Percentiles rank a stretch among this genome's conserved stretches.
Conservation (phyloP, 2,329 filamentous ascomycete species). For the Monilinia vaccinii-corymbosi region DNA sequence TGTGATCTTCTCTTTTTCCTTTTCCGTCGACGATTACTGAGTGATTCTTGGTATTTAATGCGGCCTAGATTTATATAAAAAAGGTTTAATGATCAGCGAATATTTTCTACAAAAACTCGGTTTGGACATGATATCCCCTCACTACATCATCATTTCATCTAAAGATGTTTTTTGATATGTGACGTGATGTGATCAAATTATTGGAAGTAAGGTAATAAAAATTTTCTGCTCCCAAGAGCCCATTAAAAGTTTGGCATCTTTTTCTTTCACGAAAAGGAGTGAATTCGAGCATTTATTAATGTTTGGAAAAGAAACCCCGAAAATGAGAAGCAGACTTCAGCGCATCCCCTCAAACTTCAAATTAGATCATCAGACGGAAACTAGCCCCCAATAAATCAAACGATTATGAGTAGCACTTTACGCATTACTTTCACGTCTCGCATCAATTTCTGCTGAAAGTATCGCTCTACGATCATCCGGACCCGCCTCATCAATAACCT, state of each 20-base stretch:
- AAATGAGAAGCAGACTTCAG: background rate
- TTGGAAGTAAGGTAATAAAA: background rate
- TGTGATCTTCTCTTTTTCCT: conserved; percentile 9
- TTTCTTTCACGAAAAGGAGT: background rate
- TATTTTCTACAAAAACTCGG: background rate
- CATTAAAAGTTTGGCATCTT: background rate
- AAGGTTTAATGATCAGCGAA: background rate
- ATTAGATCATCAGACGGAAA: conserved; percentile 4
- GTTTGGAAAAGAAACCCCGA: background rate
- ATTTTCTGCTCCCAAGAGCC: background rate
- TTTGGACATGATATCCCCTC: background rate
- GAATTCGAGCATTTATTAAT: background rate
- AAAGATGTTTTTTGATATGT: conserved; percentile 6
- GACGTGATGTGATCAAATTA: background rate
- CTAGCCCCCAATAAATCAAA: conserved; percentile 6
- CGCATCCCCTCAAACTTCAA: conserved; percentile 1
- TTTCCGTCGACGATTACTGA: background rate
- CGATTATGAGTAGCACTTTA: background rate
- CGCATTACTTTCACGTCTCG: background rate
- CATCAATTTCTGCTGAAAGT: background rate
- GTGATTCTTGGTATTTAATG: conserved; percentile 3
- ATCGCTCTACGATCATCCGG: conserved; percentile 1
- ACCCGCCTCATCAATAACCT: conserved; percentile 4
- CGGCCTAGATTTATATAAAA: background rate
- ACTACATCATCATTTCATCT: conserved; percentile 4